Evolutionary conservation across 306 rosid genomes (phyloP).

Genomic region (Cicer bijugum): DNA sequence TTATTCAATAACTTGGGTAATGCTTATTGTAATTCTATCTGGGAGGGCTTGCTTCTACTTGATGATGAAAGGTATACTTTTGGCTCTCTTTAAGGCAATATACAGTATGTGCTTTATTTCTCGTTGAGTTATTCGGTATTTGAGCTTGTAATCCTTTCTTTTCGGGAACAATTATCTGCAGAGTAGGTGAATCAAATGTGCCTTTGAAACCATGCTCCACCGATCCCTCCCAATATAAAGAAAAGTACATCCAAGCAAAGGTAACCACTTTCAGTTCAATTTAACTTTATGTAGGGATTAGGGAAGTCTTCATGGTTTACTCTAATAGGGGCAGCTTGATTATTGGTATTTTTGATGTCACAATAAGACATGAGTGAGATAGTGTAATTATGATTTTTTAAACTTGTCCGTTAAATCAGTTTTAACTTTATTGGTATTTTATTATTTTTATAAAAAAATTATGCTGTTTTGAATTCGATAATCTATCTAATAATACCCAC

Average conservation of each 20-base stretch:
- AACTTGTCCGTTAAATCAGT: constrained; percentile 1
- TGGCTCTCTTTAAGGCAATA: constrained; percentile 24
- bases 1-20: constrained; percentile 86
- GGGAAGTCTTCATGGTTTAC: constrained; percentile 17
- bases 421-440: background rate
- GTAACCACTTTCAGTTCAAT: constrained; percentile 48
- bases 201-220: constrained; percentile 68
- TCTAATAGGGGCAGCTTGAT: constrained; percentile 24
- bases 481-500: constrained; percentile 18
- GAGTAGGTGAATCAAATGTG: constrained; percentile 54
- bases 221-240: constrained; percentile 69
- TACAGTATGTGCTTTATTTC: constrained; percentile 25
- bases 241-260: constrained; percentile 92
- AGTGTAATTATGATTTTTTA: constrained; percentile 9
- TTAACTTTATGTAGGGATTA: constrained; percentile 11
- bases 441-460: background rate
- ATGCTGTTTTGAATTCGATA: background rate
- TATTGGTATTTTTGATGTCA: constrained; percentile 27
- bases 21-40: constrained; percentile 80
- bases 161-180: constrained; percentile 52
- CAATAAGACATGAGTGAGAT: constrained; percentile 29
- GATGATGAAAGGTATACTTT: constrained; percentile 61
- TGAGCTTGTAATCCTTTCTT: constrained; percentile 31
- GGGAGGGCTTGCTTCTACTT: constrained; percentile 81
- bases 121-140: background rate